Percentiles rank a stretch among this genome's conserved stretches.
Conservation (phyloP, 805 yeast species). For the Metschnikowia kofuensis region DNA sequence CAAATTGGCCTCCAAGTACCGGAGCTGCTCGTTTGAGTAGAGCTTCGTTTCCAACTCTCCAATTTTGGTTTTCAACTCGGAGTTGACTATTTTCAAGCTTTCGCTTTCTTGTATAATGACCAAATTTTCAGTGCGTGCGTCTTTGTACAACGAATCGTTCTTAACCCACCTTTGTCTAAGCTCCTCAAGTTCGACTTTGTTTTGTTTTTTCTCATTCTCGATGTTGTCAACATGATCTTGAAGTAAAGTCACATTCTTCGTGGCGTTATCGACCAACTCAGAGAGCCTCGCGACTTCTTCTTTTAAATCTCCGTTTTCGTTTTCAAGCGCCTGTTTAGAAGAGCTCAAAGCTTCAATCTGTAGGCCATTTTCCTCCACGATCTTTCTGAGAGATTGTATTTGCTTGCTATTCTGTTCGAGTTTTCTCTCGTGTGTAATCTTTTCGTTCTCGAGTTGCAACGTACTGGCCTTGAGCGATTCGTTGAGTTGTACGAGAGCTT, state of each 20-base stretch:
- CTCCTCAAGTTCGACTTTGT: conserved; percentile 32
- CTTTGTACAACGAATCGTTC: conserved; percentile 30
- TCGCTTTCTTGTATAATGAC: conserved; percentile 66
- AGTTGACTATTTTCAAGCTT: conserved; percentile 54
- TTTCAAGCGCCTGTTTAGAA: conserved; percentile 24
- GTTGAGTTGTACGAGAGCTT: conserved; percentile 31
- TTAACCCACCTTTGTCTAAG: conserved; percentile 26
- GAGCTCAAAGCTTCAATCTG: conserved; percentile 57
- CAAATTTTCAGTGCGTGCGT: conserved; percentile 48
- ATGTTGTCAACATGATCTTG: conserved; percentile 34
- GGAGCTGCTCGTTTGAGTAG: conserved; percentile 50
- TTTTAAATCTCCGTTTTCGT: conserved; percentile 29
- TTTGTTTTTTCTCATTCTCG: conserved; percentile 31
- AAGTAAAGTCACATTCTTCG: conserved; percentile 27
- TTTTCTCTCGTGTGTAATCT: conserved; percentile 35
- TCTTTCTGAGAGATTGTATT: conserved; percentile 52
- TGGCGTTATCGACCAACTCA: conserved; percentile 25
- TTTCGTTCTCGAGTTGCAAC: conserved; percentile 33
- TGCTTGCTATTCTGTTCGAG: conserved; percentile 42
- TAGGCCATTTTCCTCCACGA: conserved; percentile 55
- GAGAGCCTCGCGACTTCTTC: conserved; percentile 27
- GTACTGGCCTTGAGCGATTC: conserved; percentile 27
- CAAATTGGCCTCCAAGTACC: conserved; percentile 59
- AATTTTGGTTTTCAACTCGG: conserved; percentile 46
- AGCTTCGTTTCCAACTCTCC: conserved; percentile 47